These are phyloP conservation scores for Candida methanosorbosa DNA, from an alignment of 805 yeast species.

Conservation along the genomic window DNA sequence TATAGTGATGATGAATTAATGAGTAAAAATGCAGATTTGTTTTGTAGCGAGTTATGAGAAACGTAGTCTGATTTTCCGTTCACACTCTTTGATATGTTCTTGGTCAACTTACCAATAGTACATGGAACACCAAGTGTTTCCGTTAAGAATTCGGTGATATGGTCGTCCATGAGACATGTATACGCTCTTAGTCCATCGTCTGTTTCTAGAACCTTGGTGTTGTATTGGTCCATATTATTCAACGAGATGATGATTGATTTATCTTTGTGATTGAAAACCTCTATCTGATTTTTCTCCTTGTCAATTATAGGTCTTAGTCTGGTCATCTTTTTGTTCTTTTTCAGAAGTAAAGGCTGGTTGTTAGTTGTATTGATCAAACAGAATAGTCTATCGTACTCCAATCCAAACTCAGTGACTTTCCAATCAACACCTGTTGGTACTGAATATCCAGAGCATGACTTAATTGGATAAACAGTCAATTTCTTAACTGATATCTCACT, in stretches of 20 bases:
- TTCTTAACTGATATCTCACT: conserved; percentile 9
- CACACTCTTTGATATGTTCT: background rate
- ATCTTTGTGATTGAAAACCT: conserved; percentile 3
- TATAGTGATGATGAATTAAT: conserved; percentile 20
- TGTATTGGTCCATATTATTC: conserved; percentile 1
- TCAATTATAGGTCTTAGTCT: conserved; percentile 23
- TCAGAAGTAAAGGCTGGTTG: conserved; percentile 23
- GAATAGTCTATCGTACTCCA: conserved; percentile 32
- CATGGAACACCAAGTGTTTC: conserved; percentile 23
- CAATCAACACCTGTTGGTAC: conserved; percentile 19
- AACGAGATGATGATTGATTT: too few relatives aligned
- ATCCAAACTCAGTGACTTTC: conserved; percentile 23
- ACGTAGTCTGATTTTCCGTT: conserved; percentile 1
- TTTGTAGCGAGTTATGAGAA: conserved; percentile 12
- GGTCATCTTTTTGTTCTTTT: conserved; percentile 26
- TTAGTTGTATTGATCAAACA: conserved; percentile 23
- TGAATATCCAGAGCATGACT: conserved; percentile 29
- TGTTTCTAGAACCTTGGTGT: background rate
- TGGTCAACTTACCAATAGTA: conserved; percentile 20
- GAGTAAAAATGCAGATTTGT: conserved; percentile 31
- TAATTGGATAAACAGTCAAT: conserved; percentile 31
- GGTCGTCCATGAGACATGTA: conserved; percentile 9
- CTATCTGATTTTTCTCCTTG: conserved; percentile 5
- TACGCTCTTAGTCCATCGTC: conserved; percentile 2
- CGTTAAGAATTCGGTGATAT: conserved; percentile 21